Conservation (phyloP, 2,329 filamentous ascomycete genomes). For the Akanthomyces dipterigenus region DNA sequence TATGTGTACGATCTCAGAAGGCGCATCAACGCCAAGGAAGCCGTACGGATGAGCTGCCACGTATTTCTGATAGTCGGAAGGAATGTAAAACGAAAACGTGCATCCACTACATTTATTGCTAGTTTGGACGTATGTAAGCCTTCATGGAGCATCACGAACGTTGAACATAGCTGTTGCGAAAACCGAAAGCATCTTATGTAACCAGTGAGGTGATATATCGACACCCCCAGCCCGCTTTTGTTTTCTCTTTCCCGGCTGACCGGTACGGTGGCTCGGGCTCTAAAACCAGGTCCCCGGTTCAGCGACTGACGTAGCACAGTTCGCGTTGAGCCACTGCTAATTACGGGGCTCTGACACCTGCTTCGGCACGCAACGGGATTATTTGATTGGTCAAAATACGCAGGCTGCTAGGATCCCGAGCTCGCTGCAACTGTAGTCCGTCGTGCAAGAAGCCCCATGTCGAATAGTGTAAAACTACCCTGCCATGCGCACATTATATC, state of each 20-base stretch:
- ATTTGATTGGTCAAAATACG: slow-evolving; percentile 9
- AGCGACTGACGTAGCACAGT: slow-evolving; percentile 3
- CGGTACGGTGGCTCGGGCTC: slow-evolving; percentile 3
- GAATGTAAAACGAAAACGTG: too few species aligned
- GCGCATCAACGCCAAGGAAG: too few species aligned
- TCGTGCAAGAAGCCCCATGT: not conserved
- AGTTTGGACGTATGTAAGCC: too few species aligned
- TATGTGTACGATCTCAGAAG: too few species aligned
- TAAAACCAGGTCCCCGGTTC: slow-evolving; percentile 5
- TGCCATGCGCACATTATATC: not conserved
- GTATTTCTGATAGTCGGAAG: too few species aligned
- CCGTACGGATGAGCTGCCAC: too few species aligned
- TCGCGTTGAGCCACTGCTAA: not conserved
- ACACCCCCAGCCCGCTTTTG: not conserved
- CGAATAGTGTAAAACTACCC: not conserved
- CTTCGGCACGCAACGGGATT: not conserved
- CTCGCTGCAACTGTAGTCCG: not conserved
- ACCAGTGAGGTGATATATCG: not conserved
- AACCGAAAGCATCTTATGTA: not conserved
- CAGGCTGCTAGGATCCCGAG: not conserved
- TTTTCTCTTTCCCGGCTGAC: slow-evolving; percentile 6
- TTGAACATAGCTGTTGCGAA: not conserved
- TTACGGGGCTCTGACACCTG: not conserved
- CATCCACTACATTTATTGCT: too few species aligned
- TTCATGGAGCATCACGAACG: not conserved